These are phyloP conservation scores for Kluyveromyces wickerhamii DNA, from an alignment of 805 yeast genomes.

Conservation along the genomic window DNA sequence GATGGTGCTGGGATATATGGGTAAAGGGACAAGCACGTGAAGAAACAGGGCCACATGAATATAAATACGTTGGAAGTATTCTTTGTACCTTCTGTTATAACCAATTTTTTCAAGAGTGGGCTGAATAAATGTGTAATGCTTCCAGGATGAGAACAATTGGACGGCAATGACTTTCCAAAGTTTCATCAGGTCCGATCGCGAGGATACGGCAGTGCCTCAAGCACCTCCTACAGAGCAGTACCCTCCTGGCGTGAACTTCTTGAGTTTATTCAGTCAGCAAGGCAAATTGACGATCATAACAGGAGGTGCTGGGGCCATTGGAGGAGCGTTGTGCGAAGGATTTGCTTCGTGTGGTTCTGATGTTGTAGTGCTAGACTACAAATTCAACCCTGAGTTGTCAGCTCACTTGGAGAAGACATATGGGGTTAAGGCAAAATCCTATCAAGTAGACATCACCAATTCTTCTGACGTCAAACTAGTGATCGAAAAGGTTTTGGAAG, in stretches of 20 bases:
- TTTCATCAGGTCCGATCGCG: constrained; percentile 12
- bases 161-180: constrained; percentile 14
- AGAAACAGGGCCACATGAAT: too few relatives aligned
- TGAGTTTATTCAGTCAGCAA: constrained; percentile 67
- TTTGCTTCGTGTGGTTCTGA: constrained; percentile 79
- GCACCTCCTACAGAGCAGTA: constrained; percentile 14
- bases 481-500: constrained; percentile 38
- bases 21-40: too few relatives aligned
- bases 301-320: constrained; percentile 83
- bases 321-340: constrained; percentile 72
- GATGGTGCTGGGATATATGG: too few relatives aligned
- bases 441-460: constrained; percentile 27
- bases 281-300: constrained; percentile 79
- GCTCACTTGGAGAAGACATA: constrained; percentile 33
- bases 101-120: too few relatives aligned
- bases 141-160: too few relatives aligned
- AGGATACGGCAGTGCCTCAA: constrained; percentile 12
- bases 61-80: too few relatives aligned
- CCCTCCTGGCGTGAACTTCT: constrained; percentile 12
- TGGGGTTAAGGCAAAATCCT: constrained; percentile 54
- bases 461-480: constrained; percentile 21
- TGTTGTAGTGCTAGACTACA: constrained; percentile 14
- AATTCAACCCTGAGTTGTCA: constrained; percentile 14
- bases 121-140: too few relatives aligned
- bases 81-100: too few relatives aligned